Conservation (phyloP, 164 flowering plant species). For the Euptelea pleiosperma region DNA sequence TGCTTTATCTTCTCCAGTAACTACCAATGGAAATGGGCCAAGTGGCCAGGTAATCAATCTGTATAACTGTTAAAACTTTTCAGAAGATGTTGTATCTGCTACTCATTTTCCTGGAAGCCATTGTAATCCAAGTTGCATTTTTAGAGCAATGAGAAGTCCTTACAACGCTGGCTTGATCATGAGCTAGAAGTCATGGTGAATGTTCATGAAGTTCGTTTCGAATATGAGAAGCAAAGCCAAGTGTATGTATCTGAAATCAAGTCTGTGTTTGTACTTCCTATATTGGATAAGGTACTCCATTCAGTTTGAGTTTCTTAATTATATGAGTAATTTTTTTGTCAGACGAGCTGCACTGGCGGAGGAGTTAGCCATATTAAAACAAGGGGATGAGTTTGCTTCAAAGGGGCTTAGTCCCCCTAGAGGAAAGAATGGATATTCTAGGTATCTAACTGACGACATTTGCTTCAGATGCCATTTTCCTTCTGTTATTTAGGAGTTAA, state of each 20-base stretch:
- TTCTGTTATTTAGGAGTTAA: too few species aligned
- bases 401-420: conserved; percentile 83
- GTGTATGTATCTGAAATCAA: conserved; percentile 55
- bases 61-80: not conserved
- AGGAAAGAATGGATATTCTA: conserved; percentile 82
- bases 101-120: not conserved
- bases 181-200: conserved; percentile 99
- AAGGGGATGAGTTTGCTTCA: conserved; percentile 70
- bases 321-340: conserved; percentile 18
- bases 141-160: conserved; percentile 81
- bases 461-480: not conserved
- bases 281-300: not conserved
- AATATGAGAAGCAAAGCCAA: conserved; percentile 97
- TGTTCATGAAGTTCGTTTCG: conserved; percentile 96
- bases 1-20: conserved; percentile 38
- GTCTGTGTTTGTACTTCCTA: not conserved
- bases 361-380: conserved; percentile 74
- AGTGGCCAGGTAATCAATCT: conserved; percentile 68
- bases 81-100: not conserved
- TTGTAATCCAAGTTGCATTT: conserved; percentile 15
- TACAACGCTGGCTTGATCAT: conserved; percentile 95
- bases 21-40: conserved; percentile 58
- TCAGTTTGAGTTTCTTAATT: not conserved
- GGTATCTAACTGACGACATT: conserved; percentile 27
- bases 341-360: conserved; percentile 95